Evolutionary conservation across 1,139 yeast species (phyloP).

Genomic region (Suhomyces taliae): DNA sequence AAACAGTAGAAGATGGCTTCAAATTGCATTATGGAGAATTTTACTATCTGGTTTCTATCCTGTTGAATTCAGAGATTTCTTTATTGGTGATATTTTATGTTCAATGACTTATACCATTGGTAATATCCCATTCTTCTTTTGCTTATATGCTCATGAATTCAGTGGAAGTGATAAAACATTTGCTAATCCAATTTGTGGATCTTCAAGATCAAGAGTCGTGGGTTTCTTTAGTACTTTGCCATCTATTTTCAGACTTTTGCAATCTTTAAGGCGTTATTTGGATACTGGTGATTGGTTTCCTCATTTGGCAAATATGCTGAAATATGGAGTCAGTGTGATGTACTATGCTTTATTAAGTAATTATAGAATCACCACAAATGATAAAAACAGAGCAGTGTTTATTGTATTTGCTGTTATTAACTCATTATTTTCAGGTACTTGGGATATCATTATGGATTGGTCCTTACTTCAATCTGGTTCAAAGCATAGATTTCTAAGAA

Average conservation of each 20-base stretch:
- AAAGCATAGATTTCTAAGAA: conserved; percentile 60
- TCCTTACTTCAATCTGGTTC: conserved; percentile 73
- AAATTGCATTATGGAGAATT: conserved; percentile 70
- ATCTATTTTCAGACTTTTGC: conserved; percentile 85
- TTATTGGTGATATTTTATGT: conserved; percentile 86
- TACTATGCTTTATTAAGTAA: conserved; percentile 77
- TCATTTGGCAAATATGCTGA: conserved; percentile 86
- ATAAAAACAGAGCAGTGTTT: conserved; percentile 53
- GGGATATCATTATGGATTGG: conserved; percentile 98
- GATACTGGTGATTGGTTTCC: conserved; percentile 98
- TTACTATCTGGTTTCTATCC: conserved; percentile 84
- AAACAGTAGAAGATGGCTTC: conserved; percentile 70
- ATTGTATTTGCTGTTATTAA: conserved; percentile 75
- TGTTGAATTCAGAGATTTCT: conserved; percentile 92
- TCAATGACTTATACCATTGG: conserved; percentile 87
- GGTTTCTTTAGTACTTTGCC: conserved; percentile 87
- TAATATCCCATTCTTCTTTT: conserved; percentile 80
- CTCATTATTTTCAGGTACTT: conserved; percentile 64
- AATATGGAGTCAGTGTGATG: conserved; percentile 64
- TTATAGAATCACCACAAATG: conserved; percentile 62
- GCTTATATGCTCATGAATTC: conserved; percentile 77
- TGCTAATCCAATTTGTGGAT: conserved; percentile 58
- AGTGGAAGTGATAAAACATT: conserved; percentile 29
- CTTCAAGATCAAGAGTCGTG: conserved; percentile 69
- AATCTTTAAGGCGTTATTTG: conserved; percentile 85